Evolutionary conservation across 2,329 filamentous ascomycete genomes (phyloP).

Genomic region (Aspergillus aculeatinus): DNA sequence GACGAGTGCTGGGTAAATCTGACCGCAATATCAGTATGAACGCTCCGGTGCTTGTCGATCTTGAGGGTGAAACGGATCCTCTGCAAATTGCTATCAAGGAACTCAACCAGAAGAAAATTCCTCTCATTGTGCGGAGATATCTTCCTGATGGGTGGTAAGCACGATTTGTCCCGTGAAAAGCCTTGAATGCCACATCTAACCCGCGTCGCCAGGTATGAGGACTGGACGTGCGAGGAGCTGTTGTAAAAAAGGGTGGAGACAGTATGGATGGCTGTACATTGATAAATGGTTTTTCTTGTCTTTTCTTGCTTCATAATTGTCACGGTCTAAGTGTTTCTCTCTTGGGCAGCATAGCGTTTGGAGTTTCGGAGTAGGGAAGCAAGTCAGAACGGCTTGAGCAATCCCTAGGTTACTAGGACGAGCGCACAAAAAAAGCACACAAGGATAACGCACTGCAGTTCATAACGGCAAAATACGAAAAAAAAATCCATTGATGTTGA

Average conservation of each 20-base stretch:
- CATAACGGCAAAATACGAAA: slow-evolving; percentile 16
- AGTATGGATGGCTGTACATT: slow-evolving; percentile 18
- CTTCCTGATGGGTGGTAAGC: slow-evolving; percentile 92
- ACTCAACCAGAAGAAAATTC: slow-evolving; percentile 97
- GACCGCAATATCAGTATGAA: slow-evolving; percentile 70
- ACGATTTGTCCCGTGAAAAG: background rate
- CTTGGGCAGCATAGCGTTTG: slow-evolving; percentile 42
- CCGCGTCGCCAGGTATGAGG: slow-evolving; percentile 73
- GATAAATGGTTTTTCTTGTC: slow-evolving; percentile 21
- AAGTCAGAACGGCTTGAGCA: slow-evolving; percentile 14
- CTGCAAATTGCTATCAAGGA: slow-evolving; percentile 98
- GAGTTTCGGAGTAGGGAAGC: slow-evolving; percentile 36
- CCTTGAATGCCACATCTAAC: slow-evolving; percentile 9
- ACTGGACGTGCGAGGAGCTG: slow-evolving; percentile 98
- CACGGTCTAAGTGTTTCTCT: slow-evolving; percentile 14
- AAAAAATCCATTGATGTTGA: slow-evolving; percentile 15
- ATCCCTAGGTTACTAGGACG: slow-evolving; percentile 16
- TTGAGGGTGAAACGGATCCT: slow-evolving; percentile 96
- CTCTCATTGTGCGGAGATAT: slow-evolving; percentile 89
- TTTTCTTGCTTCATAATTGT: slow-evolving; percentile 24
- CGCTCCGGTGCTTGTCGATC: slow-evolving; percentile 90
- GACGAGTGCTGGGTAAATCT: background rate
- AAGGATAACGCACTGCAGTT: slow-evolving; percentile 17
- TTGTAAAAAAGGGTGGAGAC: slow-evolving; percentile 47
- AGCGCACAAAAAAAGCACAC: slow-evolving; percentile 10